Evolutionary conservation across 1,284 basidiomycete genomes (phyloP).

Genomic region (Cerrena zonata): DNA sequence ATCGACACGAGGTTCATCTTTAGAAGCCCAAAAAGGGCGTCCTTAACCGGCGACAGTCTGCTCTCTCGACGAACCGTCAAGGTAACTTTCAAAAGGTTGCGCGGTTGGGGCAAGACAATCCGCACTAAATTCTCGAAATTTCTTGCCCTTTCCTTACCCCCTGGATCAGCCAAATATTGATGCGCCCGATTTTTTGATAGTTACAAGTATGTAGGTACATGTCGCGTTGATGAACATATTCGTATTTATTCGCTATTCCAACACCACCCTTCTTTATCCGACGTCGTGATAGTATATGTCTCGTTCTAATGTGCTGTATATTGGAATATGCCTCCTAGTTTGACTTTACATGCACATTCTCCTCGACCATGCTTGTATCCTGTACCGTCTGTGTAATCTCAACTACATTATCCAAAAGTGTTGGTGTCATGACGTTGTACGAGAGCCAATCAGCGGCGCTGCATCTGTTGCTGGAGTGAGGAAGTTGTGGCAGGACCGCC

Average conservation of each 20-base stretch:
- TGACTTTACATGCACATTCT: too few species aligned
- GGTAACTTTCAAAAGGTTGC: not conserved
- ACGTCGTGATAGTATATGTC: too few species aligned
- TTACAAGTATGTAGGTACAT: too few species aligned
- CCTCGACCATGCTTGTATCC: too few species aligned
- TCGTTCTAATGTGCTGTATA: too few species aligned
- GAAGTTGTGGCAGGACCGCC: not conserved
- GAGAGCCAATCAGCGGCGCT: not conserved
- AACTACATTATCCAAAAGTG: not conserved
- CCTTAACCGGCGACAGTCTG: not conserved
- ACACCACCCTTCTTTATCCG: too few species aligned
- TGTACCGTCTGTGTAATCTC: too few species aligned
- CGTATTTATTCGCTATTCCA: too few species aligned
- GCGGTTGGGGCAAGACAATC: not conserved
- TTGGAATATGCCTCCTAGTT: too few species aligned
- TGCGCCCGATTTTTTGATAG: too few species aligned
- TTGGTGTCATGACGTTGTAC: not conserved
- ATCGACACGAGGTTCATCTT: not conserved
- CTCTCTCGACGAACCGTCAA: not conserved
- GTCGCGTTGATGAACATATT: too few species aligned
- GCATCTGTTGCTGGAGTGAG: not conserved
- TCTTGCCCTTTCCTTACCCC: slow-evolving; percentile 1
- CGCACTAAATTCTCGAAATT: not conserved
- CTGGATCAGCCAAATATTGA: slow-evolving; percentile 2
- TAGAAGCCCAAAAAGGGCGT: not conserved